Conservation (phyloP, 495 filamentous ascomycete species). For the Penicillium angulare region DNA sequence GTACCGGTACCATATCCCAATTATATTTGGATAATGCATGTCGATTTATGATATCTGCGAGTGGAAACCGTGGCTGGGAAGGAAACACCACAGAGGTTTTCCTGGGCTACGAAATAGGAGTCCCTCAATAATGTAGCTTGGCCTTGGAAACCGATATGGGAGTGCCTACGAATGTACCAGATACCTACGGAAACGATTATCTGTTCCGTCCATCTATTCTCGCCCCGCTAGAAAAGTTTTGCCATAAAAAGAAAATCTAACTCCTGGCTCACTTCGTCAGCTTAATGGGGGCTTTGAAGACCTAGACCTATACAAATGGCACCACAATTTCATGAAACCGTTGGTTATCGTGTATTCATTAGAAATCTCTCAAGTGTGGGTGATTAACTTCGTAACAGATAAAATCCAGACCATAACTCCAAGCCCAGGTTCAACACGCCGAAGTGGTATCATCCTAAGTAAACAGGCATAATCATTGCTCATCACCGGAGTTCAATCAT, state of each 20-base stretch:
- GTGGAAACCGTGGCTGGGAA: slow-evolving; percentile 94
- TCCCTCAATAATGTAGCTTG: slow-evolving; percentile 33
- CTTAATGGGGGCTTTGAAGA: too few species aligned
- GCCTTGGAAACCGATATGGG: not conserved
- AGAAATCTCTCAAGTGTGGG: not conserved
- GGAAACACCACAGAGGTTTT: slow-evolving; percentile 88
- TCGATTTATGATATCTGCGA: slow-evolving; percentile 84
- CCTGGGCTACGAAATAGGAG: slow-evolving; percentile 87
- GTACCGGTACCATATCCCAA: slow-evolving; percentile 82
- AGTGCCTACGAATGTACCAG: slow-evolving; percentile 2
- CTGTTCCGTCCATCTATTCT: not conserved
- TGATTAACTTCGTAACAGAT: too few species aligned
- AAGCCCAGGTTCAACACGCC: not conserved
- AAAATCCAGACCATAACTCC: not conserved
- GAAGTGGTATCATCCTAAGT: not conserved
- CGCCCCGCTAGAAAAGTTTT: not conserved
- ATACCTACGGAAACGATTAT: not conserved
- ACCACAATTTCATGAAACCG: not conserved
- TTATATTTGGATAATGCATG: slow-evolving; percentile 86
- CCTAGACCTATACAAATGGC: too few species aligned
- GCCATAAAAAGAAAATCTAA: too few species aligned
- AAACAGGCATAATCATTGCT: slow-evolving; percentile 16
- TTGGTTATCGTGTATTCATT: not conserved
- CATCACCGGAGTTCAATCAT: slow-evolving; percentile 16
- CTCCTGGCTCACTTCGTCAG: too few species aligned